Evolutionary conservation across 495 filamentous ascomycete species (phyloP).

Genomic region (Chlorociboria aeruginascens): DNA sequence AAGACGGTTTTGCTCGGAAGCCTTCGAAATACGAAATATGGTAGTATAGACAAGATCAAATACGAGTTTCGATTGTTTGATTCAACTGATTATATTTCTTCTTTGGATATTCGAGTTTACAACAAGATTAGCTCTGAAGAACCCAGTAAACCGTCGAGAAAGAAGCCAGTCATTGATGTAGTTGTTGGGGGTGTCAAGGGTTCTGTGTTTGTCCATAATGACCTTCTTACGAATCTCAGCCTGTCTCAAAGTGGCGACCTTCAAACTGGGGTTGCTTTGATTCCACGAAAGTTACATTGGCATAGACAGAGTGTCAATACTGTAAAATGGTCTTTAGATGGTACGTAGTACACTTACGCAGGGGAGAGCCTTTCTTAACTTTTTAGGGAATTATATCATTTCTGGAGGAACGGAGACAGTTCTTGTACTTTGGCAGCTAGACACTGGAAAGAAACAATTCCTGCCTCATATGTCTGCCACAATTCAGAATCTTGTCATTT

Average conservation of each 20-base stretch:
- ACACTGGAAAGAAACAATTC: slow-evolving; percentile 66
- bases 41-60: slow-evolving; percentile 25
- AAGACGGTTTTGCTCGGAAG: slow-evolving; percentile 27
- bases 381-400: slow-evolving; percentile 81
- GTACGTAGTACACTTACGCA: slow-evolving; percentile 35
- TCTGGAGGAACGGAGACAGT: slow-evolving; percentile 88
- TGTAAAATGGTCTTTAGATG: slow-evolving; percentile 82
- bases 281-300: slow-evolving; percentile 63
- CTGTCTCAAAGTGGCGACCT: slow-evolving; percentile 5
- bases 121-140: slow-evolving; percentile 8
- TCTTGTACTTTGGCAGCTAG: slow-evolving; percentile 89
- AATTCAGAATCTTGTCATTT: slow-evolving; percentile 75
- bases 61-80: slow-evolving; percentile 39
- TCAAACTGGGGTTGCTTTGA: slow-evolving; percentile 12
- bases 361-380: neutral
- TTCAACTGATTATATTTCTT: slow-evolving; percentile 41
- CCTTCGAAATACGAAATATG: slow-evolving; percentile 17
- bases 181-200: slow-evolving; percentile 64
- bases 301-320: slow-evolving; percentile 71
- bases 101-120: slow-evolving; percentile 41
- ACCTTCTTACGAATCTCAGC: slow-evolving; percentile 47
- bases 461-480: slow-evolving; percentile 78
- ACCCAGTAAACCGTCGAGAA: slow-evolving; percentile 22
- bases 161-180: slow-evolving; percentile 44
- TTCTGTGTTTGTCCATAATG: slow-evolving; percentile 64